Percentiles rank a stretch among this genome's conserved stretches.
Conservation (phyloP, 257 asterid genomes). For the Nicotiana sylvestris region DNA sequence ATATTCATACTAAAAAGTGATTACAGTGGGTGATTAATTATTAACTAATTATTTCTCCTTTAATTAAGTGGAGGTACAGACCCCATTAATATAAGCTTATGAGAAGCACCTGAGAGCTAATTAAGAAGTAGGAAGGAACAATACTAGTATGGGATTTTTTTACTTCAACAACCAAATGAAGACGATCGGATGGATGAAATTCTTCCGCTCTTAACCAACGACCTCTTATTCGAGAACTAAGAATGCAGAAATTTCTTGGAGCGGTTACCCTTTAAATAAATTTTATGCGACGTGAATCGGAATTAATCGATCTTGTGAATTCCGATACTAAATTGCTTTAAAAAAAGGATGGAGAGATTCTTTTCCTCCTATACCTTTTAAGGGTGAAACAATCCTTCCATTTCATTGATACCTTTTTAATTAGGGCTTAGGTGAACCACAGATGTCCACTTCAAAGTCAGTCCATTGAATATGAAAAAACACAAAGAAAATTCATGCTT, state of each 20-base stretch:
- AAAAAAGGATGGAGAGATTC: not conserved
- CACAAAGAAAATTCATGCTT: not conserved
- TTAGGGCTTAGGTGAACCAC: conserved; percentile 10
- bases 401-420: not conserved
- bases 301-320: not conserved
- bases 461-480: not conserved
- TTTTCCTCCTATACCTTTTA: not conserved
- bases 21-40: conserved; percentile 18
- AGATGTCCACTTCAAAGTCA: conserved; percentile 20
- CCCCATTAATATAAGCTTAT: not conserved
- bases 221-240: not conserved
- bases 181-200: not conserved
- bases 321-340: no score
- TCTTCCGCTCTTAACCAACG: not conserved
- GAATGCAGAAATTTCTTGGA: no score
- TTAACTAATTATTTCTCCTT: not conserved
- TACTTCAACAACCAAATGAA: not conserved
- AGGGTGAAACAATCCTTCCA: not conserved
- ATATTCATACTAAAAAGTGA: conserved; percentile 18
- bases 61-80: conserved; percentile 13
- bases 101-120: conserved; percentile 11
- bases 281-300: fast-evolving
- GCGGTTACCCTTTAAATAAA: no score
- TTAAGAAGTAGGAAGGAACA: not conserved
- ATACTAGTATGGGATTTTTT: not conserved